Base-by-base conservation (phyloP, 140 eudicot species). In the Ambrosia hybrid region DNA sequence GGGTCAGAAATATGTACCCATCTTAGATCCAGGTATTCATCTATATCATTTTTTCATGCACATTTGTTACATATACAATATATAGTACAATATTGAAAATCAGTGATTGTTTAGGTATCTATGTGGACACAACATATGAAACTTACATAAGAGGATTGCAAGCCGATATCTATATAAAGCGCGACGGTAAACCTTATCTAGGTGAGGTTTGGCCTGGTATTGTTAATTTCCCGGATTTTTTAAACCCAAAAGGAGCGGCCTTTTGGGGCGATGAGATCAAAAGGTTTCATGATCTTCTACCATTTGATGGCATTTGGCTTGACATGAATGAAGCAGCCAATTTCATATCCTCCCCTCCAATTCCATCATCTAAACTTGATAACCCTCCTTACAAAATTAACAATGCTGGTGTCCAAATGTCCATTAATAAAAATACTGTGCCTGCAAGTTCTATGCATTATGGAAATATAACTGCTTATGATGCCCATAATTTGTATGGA, bases 281-380 rank as follows among this genome's bases (percentile, higher is more conserved):
- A 41, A 72, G 79, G 34, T 91, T 91, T 61, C 83, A 65, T 2
- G 68, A 75, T 51, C 72, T 78, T 73, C 64, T 88, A 39, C 89
- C 88, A 5, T 60, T 82, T 14, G 94, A 91, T 74, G 97, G 97
- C 9, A 56, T 89, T 37, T 91, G 97, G 97, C 59, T 89, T 59
- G 97, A 91, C 83, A 91, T 91, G 97, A 91, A 91, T 66, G 97
- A 91, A 68, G 45, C 72, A 51, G 79, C 96, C 12, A 91, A 91
- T 76, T 89, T 86, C 77, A 83, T 61, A 3, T 6, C 91, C 12
- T 86, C 96, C 9, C 57, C 85, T 2, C 76, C 89, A 26, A 57
- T 49, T 48, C 86, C 89, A 10, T 38, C 58, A 1, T 88, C 97
- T 53, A 66, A 81, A 51, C 81, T 91, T 13, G 96, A 91, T 39